Evolutionary conservation across 208 protist genomes (phyloP).

Genomic region (Leishmania amazonensis): DNA sequence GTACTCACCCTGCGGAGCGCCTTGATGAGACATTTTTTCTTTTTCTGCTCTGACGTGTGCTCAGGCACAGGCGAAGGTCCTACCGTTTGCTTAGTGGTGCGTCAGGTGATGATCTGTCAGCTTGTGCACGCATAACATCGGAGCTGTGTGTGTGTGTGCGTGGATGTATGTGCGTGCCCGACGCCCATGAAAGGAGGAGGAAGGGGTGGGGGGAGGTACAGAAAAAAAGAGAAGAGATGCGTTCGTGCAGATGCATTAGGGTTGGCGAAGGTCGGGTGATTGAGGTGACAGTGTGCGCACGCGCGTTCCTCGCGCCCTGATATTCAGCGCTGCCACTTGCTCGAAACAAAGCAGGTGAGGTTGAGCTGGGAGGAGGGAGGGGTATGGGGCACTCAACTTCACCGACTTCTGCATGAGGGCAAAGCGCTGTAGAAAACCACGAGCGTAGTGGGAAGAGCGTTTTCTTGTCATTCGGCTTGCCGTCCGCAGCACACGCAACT

Average conservation of each 20-base stretch:
- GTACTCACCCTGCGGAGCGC: slow-evolving; percentile 47
- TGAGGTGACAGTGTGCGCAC: background rate
- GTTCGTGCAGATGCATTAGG: background rate
- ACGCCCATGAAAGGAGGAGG: background rate
- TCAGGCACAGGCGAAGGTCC: background rate
- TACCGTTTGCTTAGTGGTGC: background rate
- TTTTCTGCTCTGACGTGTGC: background rate
- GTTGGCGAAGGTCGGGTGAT: background rate
- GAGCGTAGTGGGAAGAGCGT: background rate
- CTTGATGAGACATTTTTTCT: slow-evolving; percentile 8
- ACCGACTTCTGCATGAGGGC: background rate
- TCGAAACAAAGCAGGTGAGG: background rate
- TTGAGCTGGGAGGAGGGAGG: background rate
- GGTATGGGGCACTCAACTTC: background rate
- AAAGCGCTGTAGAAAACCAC: background rate
- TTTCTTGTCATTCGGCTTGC: background rate
- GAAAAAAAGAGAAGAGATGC: background rate
- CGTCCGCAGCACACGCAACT: background rate
- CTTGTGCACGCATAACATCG: background rate
- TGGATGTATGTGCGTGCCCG: background rate
- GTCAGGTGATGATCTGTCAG: background rate
- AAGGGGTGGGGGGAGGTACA: background rate
- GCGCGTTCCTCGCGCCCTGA: background rate
- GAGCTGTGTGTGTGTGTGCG: background rate
- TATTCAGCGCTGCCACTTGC: background rate